These are phyloP conservation scores for Verticillium nubilum DNA, from an alignment of 2,329 filamentous ascomycete species.

Conservation along the genomic window DNA sequence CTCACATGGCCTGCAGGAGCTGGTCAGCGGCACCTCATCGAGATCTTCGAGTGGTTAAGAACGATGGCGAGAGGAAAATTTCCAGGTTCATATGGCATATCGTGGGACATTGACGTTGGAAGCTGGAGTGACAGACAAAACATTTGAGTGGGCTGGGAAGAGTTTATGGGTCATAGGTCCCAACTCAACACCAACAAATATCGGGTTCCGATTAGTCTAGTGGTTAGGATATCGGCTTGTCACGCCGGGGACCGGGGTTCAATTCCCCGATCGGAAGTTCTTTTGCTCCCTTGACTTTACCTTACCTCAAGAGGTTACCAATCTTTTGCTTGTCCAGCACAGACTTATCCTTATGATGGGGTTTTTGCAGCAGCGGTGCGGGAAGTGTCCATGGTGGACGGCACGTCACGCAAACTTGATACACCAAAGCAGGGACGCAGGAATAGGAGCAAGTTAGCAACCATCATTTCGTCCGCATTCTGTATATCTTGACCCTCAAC, in stretches of 20 bases:
- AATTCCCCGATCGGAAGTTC: conserved; percentile 1
- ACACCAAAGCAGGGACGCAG: too few relatives aligned
- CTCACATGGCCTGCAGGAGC: background rate
- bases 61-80: background rate
- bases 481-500: too few relatives aligned
- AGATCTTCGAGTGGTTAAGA: background rate
- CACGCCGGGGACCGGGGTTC: conserved; percentile 1
- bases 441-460: too few relatives aligned
- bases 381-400: too few relatives aligned
- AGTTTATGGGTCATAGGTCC: background rate
- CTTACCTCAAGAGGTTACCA: background rate
- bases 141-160: too few relatives aligned
- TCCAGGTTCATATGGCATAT: background rate
- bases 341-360: too few relatives aligned
- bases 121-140: too few relatives aligned
- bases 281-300: background rate
- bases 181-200: too few relatives aligned
- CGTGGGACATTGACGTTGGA: too few relatives aligned
- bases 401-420: too few relatives aligned
- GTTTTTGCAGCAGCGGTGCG: too few relatives aligned
- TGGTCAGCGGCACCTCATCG: background rate
- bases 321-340: background rate
- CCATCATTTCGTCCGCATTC: too few relatives aligned
- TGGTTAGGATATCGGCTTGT: conserved; percentile 1
- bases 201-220: background rate